phyloP scores from a whole-genome alignment of 495 filamentous ascomycete genomes.

The Opeltia flavorubescens region DNA sequence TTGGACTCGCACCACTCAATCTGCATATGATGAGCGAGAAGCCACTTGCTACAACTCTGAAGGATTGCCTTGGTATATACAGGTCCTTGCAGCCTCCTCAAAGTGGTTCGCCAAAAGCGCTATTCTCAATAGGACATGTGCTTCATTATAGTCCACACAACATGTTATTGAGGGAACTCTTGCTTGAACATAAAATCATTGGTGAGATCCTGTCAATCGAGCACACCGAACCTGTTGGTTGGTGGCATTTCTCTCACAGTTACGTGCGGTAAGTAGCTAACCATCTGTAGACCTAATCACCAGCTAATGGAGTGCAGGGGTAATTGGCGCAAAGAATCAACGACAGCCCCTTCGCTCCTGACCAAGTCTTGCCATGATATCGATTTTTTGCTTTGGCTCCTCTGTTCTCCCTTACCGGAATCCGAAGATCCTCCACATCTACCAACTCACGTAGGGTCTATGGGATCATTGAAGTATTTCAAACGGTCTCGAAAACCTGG shows the following conservation, averaged over 20 bases:
- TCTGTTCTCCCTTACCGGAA: slow-evolving; percentile 46
- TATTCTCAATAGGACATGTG: slow-evolving; percentile 75
- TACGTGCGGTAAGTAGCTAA: slow-evolving; percentile 53
- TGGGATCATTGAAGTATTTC: slow-evolving; percentile 64
- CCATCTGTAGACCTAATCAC: not conserved
- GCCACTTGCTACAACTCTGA: slow-evolving; percentile 64
- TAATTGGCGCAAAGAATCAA: slow-evolving; percentile 71
- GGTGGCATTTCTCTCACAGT: slow-evolving; percentile 90
- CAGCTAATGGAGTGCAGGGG: slow-evolving; percentile 29
- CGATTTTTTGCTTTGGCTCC: slow-evolving; percentile 79
- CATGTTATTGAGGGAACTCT: slow-evolving; percentile 60
- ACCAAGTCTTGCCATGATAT: slow-evolving; percentile 95
- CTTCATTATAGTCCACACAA: slow-evolving; percentile 86
- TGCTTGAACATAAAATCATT: slow-evolving; percentile 52
- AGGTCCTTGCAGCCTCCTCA: slow-evolving; percentile 28
- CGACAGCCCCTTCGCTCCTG: slow-evolving; percentile 60
- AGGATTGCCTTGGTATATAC: slow-evolving; percentile 64
- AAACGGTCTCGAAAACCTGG: slow-evolving; percentile 55
- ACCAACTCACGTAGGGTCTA: slow-evolving; percentile 56
- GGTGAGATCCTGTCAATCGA: slow-evolving; percentile 80
- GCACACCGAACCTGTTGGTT: slow-evolving; percentile 88
- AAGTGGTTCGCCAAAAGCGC: slow-evolving; percentile 21
- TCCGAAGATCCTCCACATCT: slow-evolving; percentile 42
- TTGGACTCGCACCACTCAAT: slow-evolving; percentile 49
- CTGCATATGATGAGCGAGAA: slow-evolving; percentile 93